Evolutionary conservation across 2,329 filamentous ascomycete species (phyloP), one percentile per base, ranked within the genome.

Genomic region (Dichotomopilus funicola): DNA sequence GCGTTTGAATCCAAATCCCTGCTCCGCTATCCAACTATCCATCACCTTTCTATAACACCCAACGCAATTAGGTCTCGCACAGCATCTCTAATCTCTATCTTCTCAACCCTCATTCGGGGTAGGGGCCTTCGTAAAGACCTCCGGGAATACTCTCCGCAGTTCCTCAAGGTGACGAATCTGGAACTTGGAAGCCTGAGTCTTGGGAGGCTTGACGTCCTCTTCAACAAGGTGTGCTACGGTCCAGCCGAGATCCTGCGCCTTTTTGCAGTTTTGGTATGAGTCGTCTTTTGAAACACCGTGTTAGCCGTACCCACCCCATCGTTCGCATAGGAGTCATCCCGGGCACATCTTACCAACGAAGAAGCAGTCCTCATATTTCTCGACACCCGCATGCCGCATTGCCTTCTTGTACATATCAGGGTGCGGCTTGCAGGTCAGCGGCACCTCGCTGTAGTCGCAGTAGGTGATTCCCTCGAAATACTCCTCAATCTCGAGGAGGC

Each of bases 391-490:
- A 64, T 97, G 88, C 47, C 71, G 76, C 88, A 97, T 96, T 5
- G 89, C 94, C 73, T 94, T 96, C 40, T 80, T 80, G 68, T 85
- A 99, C 87, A 95, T 94, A 51, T 85, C 83, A 51, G 78, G 77
- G 55, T 88, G 80, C 3, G 94, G 94, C 70, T 99, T 99, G 75
- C 94, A 96, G 47, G 95, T 72, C 59, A 99, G 78, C 5, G 82
- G 86, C 43, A 82, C 75, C 12, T 80, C 73, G 9, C 76, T 79
- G 71, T 99, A 99, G 71, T 99, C 89, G 68, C 95, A 99, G 70
- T 84, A 99, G 0, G 94, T 99, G 59, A 97, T 83, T 6, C 94
- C 94, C 60, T 97, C 92, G 67, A 99, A 99, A 33, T 92, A 74
- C 68, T 96, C 89, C 1, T 95, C 91, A 31, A 99, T 77, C 2